Evolutionary conservation across 2,329 filamentous ascomycete species (phyloP).

Genomic region (Ceratocystiopsis brevicomis): DNA sequence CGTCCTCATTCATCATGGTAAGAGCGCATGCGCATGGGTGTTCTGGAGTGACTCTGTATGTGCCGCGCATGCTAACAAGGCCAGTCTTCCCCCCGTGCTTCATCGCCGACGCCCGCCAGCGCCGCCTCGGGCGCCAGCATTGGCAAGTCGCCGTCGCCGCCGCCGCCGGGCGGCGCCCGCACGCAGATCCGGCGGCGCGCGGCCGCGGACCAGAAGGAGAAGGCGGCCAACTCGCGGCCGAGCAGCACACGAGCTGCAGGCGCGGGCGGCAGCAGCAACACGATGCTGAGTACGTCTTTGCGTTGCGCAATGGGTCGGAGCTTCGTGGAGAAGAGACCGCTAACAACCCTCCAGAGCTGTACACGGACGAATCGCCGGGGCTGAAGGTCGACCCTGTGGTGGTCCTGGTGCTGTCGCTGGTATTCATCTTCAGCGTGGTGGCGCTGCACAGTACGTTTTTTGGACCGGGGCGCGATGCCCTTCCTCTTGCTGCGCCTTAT

Average conservation of each 20-base stretch:
- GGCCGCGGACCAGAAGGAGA: conserved; percentile 92
- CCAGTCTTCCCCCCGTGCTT: conserved; percentile 39
- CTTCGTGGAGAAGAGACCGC: neutral
- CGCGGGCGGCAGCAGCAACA: conserved; percentile 89
- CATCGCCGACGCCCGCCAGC: conserved; percentile 33
- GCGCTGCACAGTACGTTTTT: conserved; percentile 82
- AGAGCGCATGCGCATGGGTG: neutral
- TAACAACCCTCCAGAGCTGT: conserved; percentile 42
- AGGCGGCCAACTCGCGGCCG: conserved; percentile 81
- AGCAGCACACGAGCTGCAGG: conserved; percentile 85
- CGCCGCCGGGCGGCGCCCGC: conserved; percentile 82
- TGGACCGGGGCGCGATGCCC: no score
- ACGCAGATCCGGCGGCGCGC: conserved; percentile 90
- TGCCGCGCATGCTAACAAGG: neutral
- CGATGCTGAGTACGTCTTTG: conserved; percentile 71
- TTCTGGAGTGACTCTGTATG: neutral
- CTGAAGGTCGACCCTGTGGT: conserved; percentile 97
- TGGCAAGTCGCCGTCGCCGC: conserved; percentile 63
- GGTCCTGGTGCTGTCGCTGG: conserved; percentile 84
- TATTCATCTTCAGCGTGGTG: conserved; percentile 98
- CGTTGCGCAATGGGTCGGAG: neutral
- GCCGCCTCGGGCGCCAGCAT: conserved; percentile 48
- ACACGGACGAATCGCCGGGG: conserved; percentile 95
- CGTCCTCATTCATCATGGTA: conserved; percentile 1
- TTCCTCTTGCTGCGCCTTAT: neutral